Evolutionary conservation across 1,139 yeast species (phyloP), one percentile per base, ranked within the genome.

Genomic region (Oligophagozyma castellii): DNA sequence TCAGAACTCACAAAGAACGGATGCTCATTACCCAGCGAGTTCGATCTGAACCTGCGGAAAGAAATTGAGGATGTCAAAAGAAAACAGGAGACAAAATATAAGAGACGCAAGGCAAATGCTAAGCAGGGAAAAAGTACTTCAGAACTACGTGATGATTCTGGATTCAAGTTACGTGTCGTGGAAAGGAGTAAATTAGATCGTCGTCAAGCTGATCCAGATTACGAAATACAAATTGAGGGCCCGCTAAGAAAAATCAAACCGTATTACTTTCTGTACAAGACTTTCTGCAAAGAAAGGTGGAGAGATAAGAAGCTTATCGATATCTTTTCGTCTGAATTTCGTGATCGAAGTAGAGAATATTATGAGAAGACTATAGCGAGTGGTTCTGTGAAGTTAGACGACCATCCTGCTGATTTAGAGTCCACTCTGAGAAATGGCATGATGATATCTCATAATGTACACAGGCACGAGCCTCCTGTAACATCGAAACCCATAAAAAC

Each of bases 231-330:
- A 3, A 56, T 74, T 3, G 74, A 70, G 11, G 81, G 79, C 0
- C 58, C 68, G 2, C 58, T 81, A 30, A 60, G 96, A 25, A 61
- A 78, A 36, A 81, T 89, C 1, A 65, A 73, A 1, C 96, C 98
- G 0, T 92, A 89, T 49, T 79, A 67, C 48, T 89, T 72, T 58
- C 84, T 93, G 0, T 86, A 89, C 48, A 61, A 81, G 52, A 89
- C 99, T 0, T 81, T 77, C 48, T 86, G 95, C 55, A 92, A 92
- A 51, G 59, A 69, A 48, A 64, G 99, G 43, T 92, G 99, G 99
- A 65, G 89, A 43, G 92, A 78, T 45, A 61, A 81, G 11, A 72
- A 71, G 22, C 55, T 92, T 28, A 42, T 83, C 12, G 96, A 89
- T 34, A 70, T 92, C 4, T 89, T 92, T 44, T 60, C 73, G 2